Base-by-base conservation (phyloP, 345 rosid genomes). In the Aquilaria sinensis region DNA sequence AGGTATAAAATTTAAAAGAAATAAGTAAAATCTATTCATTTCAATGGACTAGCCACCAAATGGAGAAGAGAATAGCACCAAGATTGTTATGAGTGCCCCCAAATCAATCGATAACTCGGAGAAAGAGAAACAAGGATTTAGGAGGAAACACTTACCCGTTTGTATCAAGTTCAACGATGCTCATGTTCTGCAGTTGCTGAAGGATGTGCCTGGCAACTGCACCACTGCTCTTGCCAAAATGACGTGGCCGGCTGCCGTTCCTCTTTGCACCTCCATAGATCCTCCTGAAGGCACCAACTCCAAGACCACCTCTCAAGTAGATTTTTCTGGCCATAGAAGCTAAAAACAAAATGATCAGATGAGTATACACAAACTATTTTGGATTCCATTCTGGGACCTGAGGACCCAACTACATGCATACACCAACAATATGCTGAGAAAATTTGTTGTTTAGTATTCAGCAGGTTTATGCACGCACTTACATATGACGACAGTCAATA, bases 261-360 rank as follows among this genome's bases (percentile, higher is more conserved):
- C 85, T 80, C 77, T 77, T 75, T 67, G 79, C 71, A 1, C 80
- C 80, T n/a, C 85, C 85, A 13, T 80, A 80, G n/a, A 80, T 80
- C 69, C 85, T 80, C 31, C 67, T 37, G 45, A 80, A 75, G 31
- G 80, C 80, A 65, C 81, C 81, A 53, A 80, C 82, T 48, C 85
- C 85, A 12, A 80, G 80, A 10, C 85, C 82, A 1, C 81, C 85
- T 72, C 82, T 77, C 70, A 80, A 57, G 72, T 80, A 80, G 53
- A 80, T 80, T 53, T 80, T 77, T 72, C 85, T 77, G 5, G 82
- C 81, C 81, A 72, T 80, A 34, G 84, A 80, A 6, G 84, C 84
- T 80, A 56, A 16, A 61, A 23, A 23, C 23, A 23, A 23, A 23
- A 23, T 23, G 23, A 23, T 23, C 23, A 23, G 23, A 23, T 23